phyloP scores from a whole-genome alignment of 2,329 filamentous ascomycete genomes.

The Alternaria alternata region DNA sequence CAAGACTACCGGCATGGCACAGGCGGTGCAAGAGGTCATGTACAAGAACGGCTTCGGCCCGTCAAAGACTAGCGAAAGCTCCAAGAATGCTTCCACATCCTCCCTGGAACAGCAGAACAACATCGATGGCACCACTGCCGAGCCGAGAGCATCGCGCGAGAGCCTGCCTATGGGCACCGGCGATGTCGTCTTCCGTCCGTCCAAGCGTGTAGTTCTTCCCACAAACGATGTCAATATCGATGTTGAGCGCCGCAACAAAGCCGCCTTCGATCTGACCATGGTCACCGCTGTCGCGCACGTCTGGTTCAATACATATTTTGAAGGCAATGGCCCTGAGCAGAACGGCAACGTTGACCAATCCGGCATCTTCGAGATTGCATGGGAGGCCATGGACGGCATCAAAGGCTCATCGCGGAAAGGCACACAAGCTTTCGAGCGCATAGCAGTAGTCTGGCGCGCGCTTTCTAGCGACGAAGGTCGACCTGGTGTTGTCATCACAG shows the following conservation, averaged over 20 bases:
- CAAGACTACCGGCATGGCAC: conserved; percentile 53
- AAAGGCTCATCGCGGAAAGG: conserved; percentile 89
- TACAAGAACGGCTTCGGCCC: conserved; percentile 46
- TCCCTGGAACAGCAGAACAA: conserved; percentile 27
- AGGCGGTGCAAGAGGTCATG: conserved; percentile 57
- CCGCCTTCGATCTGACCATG: conserved; percentile 80
- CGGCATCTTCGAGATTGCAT: conserved; percentile 75
- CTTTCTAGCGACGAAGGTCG: conserved; percentile 44
- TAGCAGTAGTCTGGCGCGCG: conserved; percentile 84
- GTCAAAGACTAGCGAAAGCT: conserved; percentile 29
- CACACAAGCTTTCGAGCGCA: conserved; percentile 77
- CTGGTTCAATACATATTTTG: conserved; percentile 97
- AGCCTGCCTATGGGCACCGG: conserved; percentile 64
- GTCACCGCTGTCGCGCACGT: conserved; percentile 93
- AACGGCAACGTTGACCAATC: conserved; percentile 71
- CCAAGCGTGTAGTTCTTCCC: conserved; percentile 71
- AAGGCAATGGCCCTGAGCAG: conserved; percentile 77
- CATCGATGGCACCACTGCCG: conserved; percentile 26
- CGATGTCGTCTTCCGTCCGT: conserved; percentile 80
- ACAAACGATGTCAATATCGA: conserved; percentile 90
- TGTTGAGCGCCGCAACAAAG: conserved; percentile 84
- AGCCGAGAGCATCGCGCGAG: conserved; percentile 29
- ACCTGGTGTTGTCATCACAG: conserved; percentile 61
- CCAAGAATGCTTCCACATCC: conserved; percentile 31
- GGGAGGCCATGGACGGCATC: conserved; percentile 88